phyloP scores from a whole-genome alignment of 2,329 filamentous ascomycete genomes.

The Cladosporium sphaerospermum region DNA sequence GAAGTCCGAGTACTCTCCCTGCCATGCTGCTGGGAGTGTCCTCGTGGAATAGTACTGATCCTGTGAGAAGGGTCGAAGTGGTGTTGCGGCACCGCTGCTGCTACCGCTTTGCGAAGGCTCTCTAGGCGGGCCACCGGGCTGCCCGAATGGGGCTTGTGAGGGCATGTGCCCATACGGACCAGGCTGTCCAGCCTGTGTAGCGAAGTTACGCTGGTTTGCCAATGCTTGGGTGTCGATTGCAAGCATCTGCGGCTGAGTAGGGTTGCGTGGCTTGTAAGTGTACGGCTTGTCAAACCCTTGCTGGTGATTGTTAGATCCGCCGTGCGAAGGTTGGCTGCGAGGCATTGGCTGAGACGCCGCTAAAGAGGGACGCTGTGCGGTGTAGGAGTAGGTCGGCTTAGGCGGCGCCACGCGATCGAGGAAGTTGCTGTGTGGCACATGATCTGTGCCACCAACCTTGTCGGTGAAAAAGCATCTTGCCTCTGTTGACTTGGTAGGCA shows the following conservation, averaged over 20 bases:
- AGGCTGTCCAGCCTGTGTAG: slow-evolving; percentile 17
- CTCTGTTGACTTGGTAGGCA: slow-evolving; percentile 81
- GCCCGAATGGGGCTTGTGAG: background rate
- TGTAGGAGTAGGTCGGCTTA: slow-evolving; percentile 21
- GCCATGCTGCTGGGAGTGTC: slow-evolving; percentile 30
- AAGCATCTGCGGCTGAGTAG: slow-evolving; percentile 23
- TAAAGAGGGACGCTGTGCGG: slow-evolving; percentile 19
- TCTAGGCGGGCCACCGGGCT: background rate
- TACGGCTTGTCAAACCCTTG: slow-evolving; percentile 28
- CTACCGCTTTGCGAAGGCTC: slow-evolving; percentile 1
- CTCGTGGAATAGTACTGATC: slow-evolving; percentile 34
- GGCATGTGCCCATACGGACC: background rate
- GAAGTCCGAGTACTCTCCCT: slow-evolving; percentile 32
- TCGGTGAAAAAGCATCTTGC: slow-evolving; percentile 87
- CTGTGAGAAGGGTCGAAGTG: slow-evolving; percentile 28
- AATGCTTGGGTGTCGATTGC: slow-evolving; percentile 26
- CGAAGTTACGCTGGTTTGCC: slow-evolving; percentile 25
- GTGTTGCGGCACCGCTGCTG: slow-evolving; percentile 15
- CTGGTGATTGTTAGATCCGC: slow-evolving; percentile 4
- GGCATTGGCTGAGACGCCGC: slow-evolving; percentile 16
- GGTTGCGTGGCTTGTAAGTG: slow-evolving; percentile 33
- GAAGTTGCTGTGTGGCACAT: slow-evolving; percentile 67
- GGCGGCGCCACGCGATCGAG: slow-evolving; percentile 56
- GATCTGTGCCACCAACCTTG: slow-evolving; percentile 54
- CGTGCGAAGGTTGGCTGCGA: slow-evolving; percentile 6